Conservation (phyloP, 176 grass and related monocot species). For the Hyparrhenia diplandra region DNA sequence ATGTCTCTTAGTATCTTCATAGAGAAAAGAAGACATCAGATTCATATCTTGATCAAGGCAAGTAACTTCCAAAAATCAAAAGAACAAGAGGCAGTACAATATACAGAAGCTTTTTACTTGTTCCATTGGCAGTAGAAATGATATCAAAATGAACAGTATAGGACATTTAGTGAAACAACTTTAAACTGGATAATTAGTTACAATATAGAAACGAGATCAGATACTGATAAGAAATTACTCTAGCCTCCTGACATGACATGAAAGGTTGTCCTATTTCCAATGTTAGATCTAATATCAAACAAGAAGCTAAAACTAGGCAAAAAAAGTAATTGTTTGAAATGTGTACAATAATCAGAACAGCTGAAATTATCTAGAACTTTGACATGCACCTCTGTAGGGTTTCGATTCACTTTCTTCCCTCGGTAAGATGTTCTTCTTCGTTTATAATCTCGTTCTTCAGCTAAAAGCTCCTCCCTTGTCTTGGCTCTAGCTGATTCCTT, state of each 20-base stretch:
- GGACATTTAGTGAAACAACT: background rate
- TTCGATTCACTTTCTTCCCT: constrained; percentile 88
- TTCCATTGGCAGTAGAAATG: constrained; percentile 6
- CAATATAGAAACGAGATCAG: constrained; percentile 9
- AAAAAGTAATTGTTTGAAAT: background rate
- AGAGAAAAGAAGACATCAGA: constrained; percentile 22
- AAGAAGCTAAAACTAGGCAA: background rate
- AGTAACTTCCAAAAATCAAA: constrained; percentile 17
- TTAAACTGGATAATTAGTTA: background rate
- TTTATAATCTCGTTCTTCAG: constrained; percentile 99
- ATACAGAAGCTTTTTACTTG: background rate
- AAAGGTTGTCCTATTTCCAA: background rate
- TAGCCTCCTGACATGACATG: background rate
- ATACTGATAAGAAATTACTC: background rate
- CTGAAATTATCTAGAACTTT: constrained; percentile 17
- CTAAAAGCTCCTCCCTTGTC: constrained; percentile 91
- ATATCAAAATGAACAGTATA: background rate
- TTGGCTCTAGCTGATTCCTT: constrained; percentile 69
- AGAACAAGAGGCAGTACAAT: background rate
- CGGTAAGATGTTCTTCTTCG: constrained; percentile 89
- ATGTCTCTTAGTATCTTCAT: constrained; percentile 94
- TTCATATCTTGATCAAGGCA: constrained; percentile 20
- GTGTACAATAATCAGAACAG: background rate
- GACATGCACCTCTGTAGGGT: constrained; percentile 66
- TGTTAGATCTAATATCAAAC: background rate